Evolutionary conservation across 805 yeast species (phyloP).

Genomic region (Metschnikowia reukaufii): DNA sequence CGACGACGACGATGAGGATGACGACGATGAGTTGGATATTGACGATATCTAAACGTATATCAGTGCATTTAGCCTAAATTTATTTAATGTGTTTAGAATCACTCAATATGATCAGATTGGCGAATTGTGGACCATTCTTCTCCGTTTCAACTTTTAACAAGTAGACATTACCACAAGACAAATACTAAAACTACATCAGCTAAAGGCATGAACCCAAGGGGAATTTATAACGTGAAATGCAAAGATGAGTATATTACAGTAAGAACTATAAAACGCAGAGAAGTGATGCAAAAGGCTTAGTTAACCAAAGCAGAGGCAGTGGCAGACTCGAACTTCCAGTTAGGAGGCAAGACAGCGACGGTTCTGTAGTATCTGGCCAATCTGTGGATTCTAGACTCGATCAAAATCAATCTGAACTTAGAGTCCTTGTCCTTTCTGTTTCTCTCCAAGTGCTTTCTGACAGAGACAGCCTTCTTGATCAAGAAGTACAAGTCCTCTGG

Average conservation of each 20-base stretch:
- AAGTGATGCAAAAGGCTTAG: conserved; percentile 49
- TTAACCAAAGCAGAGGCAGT: conserved; percentile 99
- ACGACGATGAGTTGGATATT: conserved; percentile 74
- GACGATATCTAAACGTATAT: conserved; percentile 71
- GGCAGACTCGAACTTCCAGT: conserved; percentile 99
- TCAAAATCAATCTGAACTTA: conserved; percentile 99
- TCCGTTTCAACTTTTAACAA: neutral
- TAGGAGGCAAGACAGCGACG: conserved; percentile 98
- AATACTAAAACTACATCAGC: neutral
- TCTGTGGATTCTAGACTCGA: conserved; percentile 99
- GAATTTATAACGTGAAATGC: conserved; percentile 3
- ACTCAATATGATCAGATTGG: conserved; percentile 1
- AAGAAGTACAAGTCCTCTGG: conserved; percentile 99
- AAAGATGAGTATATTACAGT: conserved; percentile 16
- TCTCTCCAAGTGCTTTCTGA: conserved; percentile 99
- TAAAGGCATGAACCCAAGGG: neutral
- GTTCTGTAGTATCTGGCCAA: conserved; percentile 99
- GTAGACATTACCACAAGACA: neutral
- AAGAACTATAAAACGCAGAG: conserved; percentile 5
- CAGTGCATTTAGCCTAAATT: conserved; percentile 7
- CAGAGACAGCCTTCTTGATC: conserved; percentile 99
- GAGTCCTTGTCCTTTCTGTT: conserved; percentile 99
- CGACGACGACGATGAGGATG: conserved; percentile 75
- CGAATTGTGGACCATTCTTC: neutral
- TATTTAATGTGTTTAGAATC: conserved; percentile 2